Conservation (phyloP, 805 yeast genomes). For the Yarrowia keelungensis region DNA sequence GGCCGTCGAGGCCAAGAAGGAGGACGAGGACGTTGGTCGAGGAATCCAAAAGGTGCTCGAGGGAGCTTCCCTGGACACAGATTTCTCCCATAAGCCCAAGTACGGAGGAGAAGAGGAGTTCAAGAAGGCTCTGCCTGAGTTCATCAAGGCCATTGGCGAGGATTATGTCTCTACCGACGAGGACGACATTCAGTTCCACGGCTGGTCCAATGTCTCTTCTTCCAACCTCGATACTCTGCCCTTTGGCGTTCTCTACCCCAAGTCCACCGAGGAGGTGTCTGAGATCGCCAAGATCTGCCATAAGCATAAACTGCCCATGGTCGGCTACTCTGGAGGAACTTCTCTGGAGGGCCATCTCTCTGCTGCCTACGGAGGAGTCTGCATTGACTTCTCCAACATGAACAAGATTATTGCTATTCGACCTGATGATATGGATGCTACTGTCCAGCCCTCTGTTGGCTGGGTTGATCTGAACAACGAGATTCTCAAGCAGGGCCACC, state of each 20-base stretch:
- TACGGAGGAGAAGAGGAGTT: constrained; percentile 51
- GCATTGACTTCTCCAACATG: constrained; percentile 67
- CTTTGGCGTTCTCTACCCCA: constrained; percentile 64
- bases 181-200: constrained; percentile 46
- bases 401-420: constrained; percentile 63
- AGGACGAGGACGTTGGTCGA: constrained; percentile 9
- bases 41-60: constrained; percentile 27
- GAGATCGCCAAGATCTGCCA: constrained; percentile 67
- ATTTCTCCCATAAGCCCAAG: constrained; percentile 31
- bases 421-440: constrained; percentile 70
- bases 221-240: constrained; percentile 54
- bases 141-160: constrained; percentile 57
- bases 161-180: constrained; percentile 55
- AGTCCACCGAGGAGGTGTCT: constrained; percentile 70
- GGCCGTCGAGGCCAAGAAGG: background rate
- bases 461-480: constrained; percentile 74
- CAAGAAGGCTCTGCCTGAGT: constrained; percentile 56
- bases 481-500: constrained; percentile 53
- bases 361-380: constrained; percentile 69
- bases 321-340: constrained; percentile 82
- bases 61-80: constrained; percentile 33
- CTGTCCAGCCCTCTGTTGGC: constrained; percentile 79
- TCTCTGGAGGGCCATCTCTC: constrained; percentile 83
- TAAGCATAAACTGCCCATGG: constrained; percentile 67
- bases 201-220: constrained; percentile 48